These are phyloP conservation scores for Rostrohypoxylon terebratum DNA, from an alignment of 495 filamentous ascomycete genomes.

Conservation along the genomic window DNA sequence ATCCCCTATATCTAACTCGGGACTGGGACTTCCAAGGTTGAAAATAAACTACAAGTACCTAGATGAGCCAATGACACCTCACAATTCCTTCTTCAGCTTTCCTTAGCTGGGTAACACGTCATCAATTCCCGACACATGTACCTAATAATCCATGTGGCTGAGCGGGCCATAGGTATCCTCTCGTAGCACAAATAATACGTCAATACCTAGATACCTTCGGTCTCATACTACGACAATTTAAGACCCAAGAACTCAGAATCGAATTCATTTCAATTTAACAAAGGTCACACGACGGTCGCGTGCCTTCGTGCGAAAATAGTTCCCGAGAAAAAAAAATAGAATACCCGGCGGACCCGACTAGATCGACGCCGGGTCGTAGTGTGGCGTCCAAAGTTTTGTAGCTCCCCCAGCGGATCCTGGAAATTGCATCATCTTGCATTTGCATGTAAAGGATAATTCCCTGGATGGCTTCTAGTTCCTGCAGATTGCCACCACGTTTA, in stretches of 20 bases:
- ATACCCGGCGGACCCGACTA: neutral
- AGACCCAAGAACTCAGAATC: neutral
- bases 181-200: neutral
- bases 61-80: constrained; percentile 19
- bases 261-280: neutral
- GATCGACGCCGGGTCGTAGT: neutral
- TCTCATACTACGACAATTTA: neutral
- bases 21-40: neutral
- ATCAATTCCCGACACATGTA: constrained; percentile 12
- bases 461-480: constrained; percentile 18
- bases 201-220: no score
- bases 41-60: neutral
- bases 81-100: constrained; percentile 31
- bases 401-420: constrained; percentile 5
- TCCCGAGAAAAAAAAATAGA: constrained; percentile 5
- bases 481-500: constrained; percentile 21
- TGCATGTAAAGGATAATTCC: constrained; percentile 12
- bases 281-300: constrained; percentile 35
- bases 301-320: constrained; percentile 17
- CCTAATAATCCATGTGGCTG: neutral
- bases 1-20: neutral
- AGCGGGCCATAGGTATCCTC: neutral
- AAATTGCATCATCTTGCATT: constrained; percentile 40
- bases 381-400: constrained; percentile 6
- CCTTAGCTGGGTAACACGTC: constrained; percentile 28